A percentile compares a stretch with the other conserved stretches of the same genome.
phyloP scores from a whole-genome alignment of 2,329 filamentous ascomycete genomes.

The Penicillium sclerotiorum region DNA sequence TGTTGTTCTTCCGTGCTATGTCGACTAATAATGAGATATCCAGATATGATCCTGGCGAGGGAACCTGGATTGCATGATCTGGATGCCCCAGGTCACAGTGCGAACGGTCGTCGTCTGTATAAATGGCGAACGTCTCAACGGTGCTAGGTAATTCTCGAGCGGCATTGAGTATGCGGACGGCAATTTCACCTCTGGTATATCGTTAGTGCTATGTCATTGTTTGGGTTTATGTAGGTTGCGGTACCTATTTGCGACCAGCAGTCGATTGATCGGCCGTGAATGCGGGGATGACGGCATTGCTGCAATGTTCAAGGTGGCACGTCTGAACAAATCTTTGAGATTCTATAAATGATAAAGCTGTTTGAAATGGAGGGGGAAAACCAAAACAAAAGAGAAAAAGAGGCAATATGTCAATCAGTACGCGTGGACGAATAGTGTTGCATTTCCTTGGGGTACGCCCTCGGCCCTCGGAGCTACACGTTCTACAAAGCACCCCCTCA shows the following conservation, averaged over 20 bases:
- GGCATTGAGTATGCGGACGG: conserved; percentile 61
- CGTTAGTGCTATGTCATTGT: neutral
- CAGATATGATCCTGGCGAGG: conserved; percentile 57
- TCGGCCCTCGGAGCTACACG: conserved; percentile 26
- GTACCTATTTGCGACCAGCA: conserved; percentile 59
- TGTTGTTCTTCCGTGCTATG: conserved; percentile 52
- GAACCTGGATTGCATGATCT: conserved; percentile 53
- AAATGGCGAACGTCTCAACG: conserved; percentile 59
- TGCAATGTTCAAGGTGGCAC: neutral
- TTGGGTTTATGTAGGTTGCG: neutral
- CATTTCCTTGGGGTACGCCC: no score
- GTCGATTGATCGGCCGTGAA: conserved; percentile 48
- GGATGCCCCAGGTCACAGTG: conserved; percentile 55
- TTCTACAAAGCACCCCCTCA: no score
- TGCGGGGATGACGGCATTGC: conserved; percentile 27
- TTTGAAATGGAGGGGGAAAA: no score
- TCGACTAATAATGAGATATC: conserved; percentile 52
- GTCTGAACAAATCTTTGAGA: neutral
- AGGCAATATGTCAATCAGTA: no score
- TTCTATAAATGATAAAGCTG: no score
- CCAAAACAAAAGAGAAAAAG: no score
- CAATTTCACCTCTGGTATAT: conserved; percentile 62
- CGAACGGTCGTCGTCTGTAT: conserved; percentile 57
- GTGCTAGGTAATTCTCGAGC: conserved; percentile 57
- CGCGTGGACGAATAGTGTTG: no score